These are phyloP conservation scores for Xylaria arbuscula DNA, from an alignment of 2,329 filamentous ascomycete genomes.

Conservation along the genomic window DNA sequence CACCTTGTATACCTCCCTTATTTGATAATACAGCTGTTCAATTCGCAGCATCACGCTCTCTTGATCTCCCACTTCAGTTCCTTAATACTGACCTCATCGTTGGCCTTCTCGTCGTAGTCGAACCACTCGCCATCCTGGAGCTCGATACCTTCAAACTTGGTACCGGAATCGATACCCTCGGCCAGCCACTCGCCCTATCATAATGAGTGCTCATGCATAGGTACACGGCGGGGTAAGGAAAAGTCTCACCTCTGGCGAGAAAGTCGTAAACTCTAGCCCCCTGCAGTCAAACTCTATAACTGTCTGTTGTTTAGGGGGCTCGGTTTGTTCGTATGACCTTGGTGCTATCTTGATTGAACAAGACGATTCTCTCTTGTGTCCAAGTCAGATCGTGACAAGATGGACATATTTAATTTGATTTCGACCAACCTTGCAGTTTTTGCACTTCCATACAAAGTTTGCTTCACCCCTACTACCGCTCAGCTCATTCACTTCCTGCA, in stretches of 20 bases:
- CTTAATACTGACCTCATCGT: slow-evolving; percentile 92
- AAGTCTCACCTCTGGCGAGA: slow-evolving; percentile 82
- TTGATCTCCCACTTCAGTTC: slow-evolving; percentile 88
- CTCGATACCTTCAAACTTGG: slow-evolving; percentile 85
- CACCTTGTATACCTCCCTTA: background rate
- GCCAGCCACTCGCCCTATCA: slow-evolving; percentile 87
- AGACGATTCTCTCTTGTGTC: slow-evolving; percentile 78
- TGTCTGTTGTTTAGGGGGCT: slow-evolving; percentile 79
- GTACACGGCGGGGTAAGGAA: background rate
- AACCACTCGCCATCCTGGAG: slow-evolving; percentile 94
- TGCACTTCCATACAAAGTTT: slow-evolving; percentile 99
- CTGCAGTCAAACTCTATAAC: slow-evolving; percentile 94
- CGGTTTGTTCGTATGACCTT: slow-evolving; percentile 74
- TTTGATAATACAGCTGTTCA: background rate
- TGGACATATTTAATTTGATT: background rate
- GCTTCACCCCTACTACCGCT: slow-evolving; percentile 94
- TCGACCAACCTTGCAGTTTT: slow-evolving; percentile 86
- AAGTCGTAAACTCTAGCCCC: slow-evolving; percentile 90
- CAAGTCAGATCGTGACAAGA: slow-evolving; percentile 15
- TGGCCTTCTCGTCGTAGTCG: slow-evolving; percentile 94
- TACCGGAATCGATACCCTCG: slow-evolving; percentile 81
- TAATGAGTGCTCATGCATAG: slow-evolving; percentile 14
- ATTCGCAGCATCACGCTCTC: slow-evolving; percentile 64
- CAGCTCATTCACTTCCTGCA: slow-evolving; percentile 86
- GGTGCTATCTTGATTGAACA: slow-evolving; percentile 84